These are phyloP conservation scores for Candida tropicalis DNA, from an alignment of 1,139 yeast species.

Conservation along the genomic window DNA sequence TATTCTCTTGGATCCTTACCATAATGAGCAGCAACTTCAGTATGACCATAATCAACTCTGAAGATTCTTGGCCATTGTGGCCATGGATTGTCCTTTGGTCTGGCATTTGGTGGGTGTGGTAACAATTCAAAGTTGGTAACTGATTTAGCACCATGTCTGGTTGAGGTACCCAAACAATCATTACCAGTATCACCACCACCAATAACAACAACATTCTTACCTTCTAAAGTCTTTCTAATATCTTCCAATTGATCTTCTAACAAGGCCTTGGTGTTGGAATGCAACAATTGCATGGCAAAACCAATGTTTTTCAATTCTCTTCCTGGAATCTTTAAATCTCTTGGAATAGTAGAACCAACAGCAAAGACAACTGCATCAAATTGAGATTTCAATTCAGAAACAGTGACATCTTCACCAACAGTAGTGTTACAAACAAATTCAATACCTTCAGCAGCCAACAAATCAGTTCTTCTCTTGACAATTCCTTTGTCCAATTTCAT, in stretches of 20 bases:
- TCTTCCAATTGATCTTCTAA: conserved; percentile 81
- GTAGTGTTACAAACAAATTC: conserved; percentile 74
- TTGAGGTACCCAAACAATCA: conserved; percentile 97
- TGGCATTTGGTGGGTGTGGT: conserved; percentile 85
- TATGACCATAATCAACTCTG: conserved; percentile 97
- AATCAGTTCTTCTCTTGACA: conserved; percentile 90
- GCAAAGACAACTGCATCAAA: conserved; percentile 89
- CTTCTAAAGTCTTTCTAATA: conserved; percentile 69
- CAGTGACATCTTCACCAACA: conserved; percentile 79
- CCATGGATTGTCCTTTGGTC: conserved; percentile 98
- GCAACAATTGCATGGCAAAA: conserved; percentile 92
- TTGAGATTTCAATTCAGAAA: conserved; percentile 62
- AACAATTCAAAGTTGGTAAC: conserved; percentile 92
- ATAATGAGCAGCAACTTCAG: conserved; percentile 91
- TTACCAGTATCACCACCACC: conserved; percentile 99
- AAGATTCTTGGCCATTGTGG: conserved; percentile 99
- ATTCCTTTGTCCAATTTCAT: conserved; percentile 95
- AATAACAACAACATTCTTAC: conserved; percentile 91
- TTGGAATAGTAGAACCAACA: conserved; percentile 96
- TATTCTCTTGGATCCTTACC: conserved; percentile 98
- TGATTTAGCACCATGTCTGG: conserved; percentile 96
- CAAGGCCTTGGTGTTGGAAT: conserved; percentile 86
- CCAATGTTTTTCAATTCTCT: conserved; percentile 88
- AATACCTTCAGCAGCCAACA: conserved; percentile 89
- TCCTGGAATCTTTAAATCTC: conserved; percentile 93